Evolutionary conservation across 148 eudicot species (phyloP).

Genomic region (Simmondsia chinensis): DNA sequence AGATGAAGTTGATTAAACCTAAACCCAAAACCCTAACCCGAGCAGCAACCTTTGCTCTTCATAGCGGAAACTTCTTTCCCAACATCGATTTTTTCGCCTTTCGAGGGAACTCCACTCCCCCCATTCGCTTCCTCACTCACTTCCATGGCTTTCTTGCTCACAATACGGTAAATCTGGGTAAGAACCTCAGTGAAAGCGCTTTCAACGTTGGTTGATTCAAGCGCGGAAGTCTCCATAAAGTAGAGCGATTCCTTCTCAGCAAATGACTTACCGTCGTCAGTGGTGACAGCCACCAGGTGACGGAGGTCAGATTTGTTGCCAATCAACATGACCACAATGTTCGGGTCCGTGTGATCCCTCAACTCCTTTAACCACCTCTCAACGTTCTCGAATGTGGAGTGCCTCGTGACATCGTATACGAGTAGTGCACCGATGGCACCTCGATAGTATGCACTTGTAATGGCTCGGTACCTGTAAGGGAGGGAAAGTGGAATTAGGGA

Average conservation of each 20-base stretch:
- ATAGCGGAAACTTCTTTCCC: constrained; percentile 61
- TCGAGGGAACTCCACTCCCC: constrained; percentile 29
- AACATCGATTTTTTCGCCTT: constrained; percentile 56
- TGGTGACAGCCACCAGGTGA: constrained; percentile 58
- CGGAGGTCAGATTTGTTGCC: constrained; percentile 71
- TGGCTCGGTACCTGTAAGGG: constrained; percentile 24
- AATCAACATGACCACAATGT: constrained; percentile 65
- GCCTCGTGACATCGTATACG: constrained; percentile 38
- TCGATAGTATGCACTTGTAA: constrained; percentile 31
- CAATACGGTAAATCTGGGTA: constrained; percentile 52
- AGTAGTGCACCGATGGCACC: constrained; percentile 46
- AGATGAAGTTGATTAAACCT: constrained; percentile 9
- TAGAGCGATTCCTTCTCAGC: constrained; percentile 53
- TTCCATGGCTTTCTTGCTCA: constrained; percentile 65
- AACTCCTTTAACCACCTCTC: constrained; percentile 54
- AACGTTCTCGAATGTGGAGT: constrained; percentile 27
- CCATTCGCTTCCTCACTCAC: constrained; percentile 41
- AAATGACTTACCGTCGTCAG: constrained; percentile 46
- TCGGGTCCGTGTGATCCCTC: constrained; percentile 67
- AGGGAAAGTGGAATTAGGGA: no score
- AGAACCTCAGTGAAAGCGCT: constrained; percentile 52
- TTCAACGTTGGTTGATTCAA: constrained; percentile 62
- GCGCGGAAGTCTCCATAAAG: constrained; percentile 75
- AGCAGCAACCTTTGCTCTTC: constrained; percentile 61
- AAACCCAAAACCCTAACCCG: constrained; percentile 17